These are phyloP conservation scores for Exophiala alcalophila DNA, from an alignment of 2,329 filamentous ascomycete genomes.

Conservation along the genomic window DNA sequence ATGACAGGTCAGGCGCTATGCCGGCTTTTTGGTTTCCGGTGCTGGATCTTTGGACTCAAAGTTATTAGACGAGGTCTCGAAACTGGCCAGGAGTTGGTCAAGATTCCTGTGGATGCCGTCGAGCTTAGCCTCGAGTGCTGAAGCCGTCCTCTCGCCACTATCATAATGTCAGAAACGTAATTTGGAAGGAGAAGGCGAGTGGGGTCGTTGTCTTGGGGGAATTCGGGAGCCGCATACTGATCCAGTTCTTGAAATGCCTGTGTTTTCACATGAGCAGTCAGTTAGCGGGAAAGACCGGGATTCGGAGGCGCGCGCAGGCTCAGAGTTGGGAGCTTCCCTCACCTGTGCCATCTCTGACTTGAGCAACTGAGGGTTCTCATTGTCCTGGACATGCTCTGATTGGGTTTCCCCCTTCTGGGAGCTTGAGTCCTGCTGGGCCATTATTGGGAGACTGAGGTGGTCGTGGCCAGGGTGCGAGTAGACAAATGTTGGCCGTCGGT, in stretches of 20 bases:
- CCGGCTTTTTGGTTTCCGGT: constrained; percentile 23
- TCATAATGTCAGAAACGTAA: constrained; percentile 11
- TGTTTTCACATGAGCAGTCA: constrained; percentile 1
- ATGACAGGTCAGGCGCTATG: constrained; percentile 17
- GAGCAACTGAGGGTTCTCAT: constrained; percentile 17
- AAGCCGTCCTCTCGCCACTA: constrained; percentile 55
- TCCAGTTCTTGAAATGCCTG: constrained; percentile 37
- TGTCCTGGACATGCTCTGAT: constrained; percentile 11
- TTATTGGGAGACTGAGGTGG: background rate
- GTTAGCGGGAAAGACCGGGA: constrained; percentile 10
- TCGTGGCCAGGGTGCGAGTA: background rate
- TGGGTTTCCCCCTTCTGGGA: constrained; percentile 13
- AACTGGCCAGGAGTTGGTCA: constrained; percentile 50
- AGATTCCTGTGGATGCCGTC: constrained; percentile 55
- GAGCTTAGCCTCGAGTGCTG: constrained; percentile 55
- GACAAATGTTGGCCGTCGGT: background rate
- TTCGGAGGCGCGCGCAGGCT: background rate
- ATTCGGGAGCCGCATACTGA: constrained; percentile 24
- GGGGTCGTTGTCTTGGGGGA: background rate
- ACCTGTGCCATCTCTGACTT: constrained; percentile 31
- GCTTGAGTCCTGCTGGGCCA: constrained; percentile 17
- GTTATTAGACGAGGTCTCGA: constrained; percentile 42
- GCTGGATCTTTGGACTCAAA: constrained; percentile 24
- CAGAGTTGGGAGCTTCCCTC: constrained; percentile 8
- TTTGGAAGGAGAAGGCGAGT: background rate